Percentiles rank a stretch among this genome's conserved stretches.
phyloP scores from a whole-genome alignment of 208 protist species.

The Naegleria fowleri region DNA sequence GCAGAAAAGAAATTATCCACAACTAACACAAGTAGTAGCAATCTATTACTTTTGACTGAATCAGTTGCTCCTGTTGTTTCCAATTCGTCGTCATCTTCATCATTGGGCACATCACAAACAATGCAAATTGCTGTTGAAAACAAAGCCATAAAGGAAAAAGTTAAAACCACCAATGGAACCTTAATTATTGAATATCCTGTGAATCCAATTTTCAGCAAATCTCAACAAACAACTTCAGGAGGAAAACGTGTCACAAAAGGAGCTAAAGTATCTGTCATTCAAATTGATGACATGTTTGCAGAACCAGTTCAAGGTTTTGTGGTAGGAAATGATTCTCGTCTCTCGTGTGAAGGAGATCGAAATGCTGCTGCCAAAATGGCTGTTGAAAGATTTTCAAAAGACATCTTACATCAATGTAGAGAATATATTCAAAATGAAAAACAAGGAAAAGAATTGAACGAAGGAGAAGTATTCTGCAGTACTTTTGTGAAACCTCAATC shows the following conservation, averaged over 20 bases:
- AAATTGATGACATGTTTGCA: background rate
- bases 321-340: background rate
- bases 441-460: background rate
- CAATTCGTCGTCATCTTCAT: background rate
- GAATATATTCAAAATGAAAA: background rate
- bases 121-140: background rate
- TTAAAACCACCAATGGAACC: background rate
- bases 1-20: background rate
- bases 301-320: background rate
- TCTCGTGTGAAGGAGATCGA: background rate
- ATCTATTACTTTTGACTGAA: background rate
- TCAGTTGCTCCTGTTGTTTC: background rate
- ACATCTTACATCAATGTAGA: background rate
- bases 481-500: background rate
- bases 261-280: background rate
- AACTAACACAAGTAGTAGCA: no score
- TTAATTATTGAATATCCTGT: slow-evolving; percentile 8
- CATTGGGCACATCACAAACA: background rate
- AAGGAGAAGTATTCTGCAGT: background rate
- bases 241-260: background rate
- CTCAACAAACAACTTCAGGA: background rate
- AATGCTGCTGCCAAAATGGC: background rate
- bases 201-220: background rate
- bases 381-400: background rate
- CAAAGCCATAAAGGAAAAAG: background rate